Conservation (phyloP, 139 green algal species). For the Tetradesmus lagerheimii region DNA sequence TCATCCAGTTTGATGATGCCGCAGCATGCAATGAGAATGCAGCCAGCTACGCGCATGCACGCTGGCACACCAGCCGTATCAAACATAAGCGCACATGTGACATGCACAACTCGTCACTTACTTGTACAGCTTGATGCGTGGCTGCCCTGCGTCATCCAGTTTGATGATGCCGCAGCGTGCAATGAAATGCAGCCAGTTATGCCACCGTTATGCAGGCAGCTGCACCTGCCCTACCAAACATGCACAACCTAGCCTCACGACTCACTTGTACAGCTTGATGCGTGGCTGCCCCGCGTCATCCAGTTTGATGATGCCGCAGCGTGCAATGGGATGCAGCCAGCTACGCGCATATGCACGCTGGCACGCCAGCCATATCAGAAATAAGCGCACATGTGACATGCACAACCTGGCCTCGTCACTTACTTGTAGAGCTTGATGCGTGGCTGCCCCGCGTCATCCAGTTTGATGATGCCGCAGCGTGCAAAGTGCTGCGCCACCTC, state of each 20-base stretch:
- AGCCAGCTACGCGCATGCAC: no score
- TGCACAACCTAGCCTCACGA: neutral
- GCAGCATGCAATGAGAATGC: no score
- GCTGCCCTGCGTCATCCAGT: conserved; percentile 49
- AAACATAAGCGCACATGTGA: neutral
- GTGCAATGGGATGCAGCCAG: no score
- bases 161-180: conserved; percentile 84
- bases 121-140: conserved; percentile 85
- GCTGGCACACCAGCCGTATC: no score
- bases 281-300: no score
- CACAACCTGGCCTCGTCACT: neutral
- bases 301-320: no score
- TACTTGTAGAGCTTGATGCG: conserved; percentile 73
- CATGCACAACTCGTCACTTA: neutral
- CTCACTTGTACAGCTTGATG: conserved; percentile 46
- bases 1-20: no score
- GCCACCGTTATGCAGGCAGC: neutral
- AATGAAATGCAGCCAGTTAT: conserved; percentile 67
- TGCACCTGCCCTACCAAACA: neutral
- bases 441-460: conserved; percentile 56
- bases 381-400: neutral
- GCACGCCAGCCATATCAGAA: no score
- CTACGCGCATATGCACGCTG: no score
- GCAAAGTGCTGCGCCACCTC: conserved; percentile 79
- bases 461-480: conserved; percentile 85